Conservation (phyloP, 2,329 filamentous ascomycete genomes). For the Coniella vitis region DNA sequence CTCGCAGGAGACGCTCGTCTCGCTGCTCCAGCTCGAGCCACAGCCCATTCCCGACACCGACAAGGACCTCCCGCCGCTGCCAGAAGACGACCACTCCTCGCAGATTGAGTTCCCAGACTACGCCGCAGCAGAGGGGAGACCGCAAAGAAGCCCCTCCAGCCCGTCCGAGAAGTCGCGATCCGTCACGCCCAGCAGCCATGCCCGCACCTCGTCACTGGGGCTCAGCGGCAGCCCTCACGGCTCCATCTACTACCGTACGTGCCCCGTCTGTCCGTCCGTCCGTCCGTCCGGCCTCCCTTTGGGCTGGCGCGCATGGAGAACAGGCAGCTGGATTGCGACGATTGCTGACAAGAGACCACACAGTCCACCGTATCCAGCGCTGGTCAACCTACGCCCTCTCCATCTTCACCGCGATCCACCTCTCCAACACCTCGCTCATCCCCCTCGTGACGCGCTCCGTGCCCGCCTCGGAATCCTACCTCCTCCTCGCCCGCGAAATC, state of each 20-base stretch:
- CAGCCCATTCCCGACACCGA: slow-evolving; percentile 60
- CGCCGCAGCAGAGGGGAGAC: no score
- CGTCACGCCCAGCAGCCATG: slow-evolving; percentile 14
- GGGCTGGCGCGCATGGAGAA: background rate
- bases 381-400: slow-evolving; percentile 85
- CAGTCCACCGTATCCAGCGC: slow-evolving; percentile 68
- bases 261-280: no score
- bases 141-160: no score
- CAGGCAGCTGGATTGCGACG: background rate
- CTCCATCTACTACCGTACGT: slow-evolving; percentile 66
- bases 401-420: slow-evolving; percentile 68
- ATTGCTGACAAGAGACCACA: background rate
- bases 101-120: no score
- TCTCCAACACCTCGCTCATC: slow-evolving; percentile 75
- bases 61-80: slow-evolving; percentile 36
- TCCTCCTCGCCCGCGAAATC: slow-evolving; percentile 84
- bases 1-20: slow-evolving; percentile 51
- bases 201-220: slow-evolving; percentile 38
- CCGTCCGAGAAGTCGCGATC: no score
- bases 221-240: slow-evolving; percentile 59
- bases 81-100: slow-evolving; percentile 24
- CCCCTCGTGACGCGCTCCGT: slow-evolving; percentile 69
- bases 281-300: background rate
- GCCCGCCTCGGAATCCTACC: slow-evolving; percentile 70
- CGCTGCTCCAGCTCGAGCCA: slow-evolving; percentile 74